Evolutionary conservation across 257 asterid species (phyloP).

Genomic region (Solanum medicagineum): DNA sequence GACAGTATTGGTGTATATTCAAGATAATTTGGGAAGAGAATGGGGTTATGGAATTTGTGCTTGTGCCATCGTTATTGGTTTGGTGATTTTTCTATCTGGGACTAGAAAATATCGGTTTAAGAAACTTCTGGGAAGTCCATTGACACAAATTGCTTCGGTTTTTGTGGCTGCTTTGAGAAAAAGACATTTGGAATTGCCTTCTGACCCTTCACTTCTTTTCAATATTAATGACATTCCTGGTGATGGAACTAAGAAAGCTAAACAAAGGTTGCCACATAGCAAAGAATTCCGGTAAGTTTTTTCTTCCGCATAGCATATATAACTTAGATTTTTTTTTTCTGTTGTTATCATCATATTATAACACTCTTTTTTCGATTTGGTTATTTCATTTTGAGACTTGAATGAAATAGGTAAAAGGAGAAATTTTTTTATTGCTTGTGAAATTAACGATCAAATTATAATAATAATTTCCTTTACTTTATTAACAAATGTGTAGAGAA

Average conservation of each 20-base stretch:
- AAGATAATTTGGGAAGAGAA: slow-evolving; percentile 62
- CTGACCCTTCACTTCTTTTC: slow-evolving; percentile 32
- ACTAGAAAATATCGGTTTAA: slow-evolving; percentile 49
- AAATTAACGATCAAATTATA: not conserved
- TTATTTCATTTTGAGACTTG: not conserved
- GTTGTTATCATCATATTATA: not conserved
- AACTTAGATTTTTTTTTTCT: not conserved
- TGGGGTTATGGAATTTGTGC: slow-evolving; percentile 91
- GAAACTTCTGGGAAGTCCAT: slow-evolving; percentile 62
- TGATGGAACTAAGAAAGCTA: slow-evolving; percentile 15
- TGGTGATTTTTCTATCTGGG: slow-evolving; percentile 43
- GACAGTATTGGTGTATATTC: slow-evolving; percentile 65
- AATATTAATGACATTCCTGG: slow-evolving; percentile 18
- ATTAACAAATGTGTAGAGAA: not conserved
- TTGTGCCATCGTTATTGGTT: slow-evolving; percentile 44
- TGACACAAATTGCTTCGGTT: slow-evolving; percentile 57
- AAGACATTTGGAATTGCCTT: slow-evolving; percentile 27
- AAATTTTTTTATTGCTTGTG: not conserved
- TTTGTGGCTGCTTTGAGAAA: slow-evolving; percentile 54
- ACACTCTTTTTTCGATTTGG: not conserved
- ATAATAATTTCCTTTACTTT: not conserved
- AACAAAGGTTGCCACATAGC: slow-evolving; percentile 53
- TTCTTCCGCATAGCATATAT: not conserved
- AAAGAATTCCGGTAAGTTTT: slow-evolving; percentile 51
- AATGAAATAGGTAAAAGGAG: too few species aligned